phyloP scores from a whole-genome alignment of 2,329 filamentous ascomycete genomes.

The Alternaria alternata region DNA sequence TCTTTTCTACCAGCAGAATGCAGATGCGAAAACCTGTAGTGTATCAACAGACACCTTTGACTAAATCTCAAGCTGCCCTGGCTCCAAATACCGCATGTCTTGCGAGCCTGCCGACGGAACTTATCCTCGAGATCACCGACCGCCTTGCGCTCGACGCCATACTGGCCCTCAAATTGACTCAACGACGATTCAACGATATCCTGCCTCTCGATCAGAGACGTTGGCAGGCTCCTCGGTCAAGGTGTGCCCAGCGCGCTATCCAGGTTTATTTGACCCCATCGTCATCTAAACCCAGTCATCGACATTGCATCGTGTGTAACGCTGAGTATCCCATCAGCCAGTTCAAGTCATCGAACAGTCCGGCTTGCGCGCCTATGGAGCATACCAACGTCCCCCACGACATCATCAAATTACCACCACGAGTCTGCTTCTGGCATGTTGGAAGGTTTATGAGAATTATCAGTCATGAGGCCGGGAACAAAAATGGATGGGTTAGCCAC shows the following conservation, averaged over 20 bases:
- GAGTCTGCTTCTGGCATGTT: slow-evolving; percentile 48
- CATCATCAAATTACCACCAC: slow-evolving; percentile 38
- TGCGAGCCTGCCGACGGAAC: slow-evolving; percentile 50
- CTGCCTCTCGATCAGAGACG: slow-evolving; percentile 28
- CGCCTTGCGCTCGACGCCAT: slow-evolving; percentile 48
- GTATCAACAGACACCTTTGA: background rate
- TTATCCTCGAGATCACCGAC: slow-evolving; percentile 50
- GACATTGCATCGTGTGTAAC: slow-evolving; percentile 46
- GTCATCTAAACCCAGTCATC: slow-evolving; percentile 17
- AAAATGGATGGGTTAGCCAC: slow-evolving; percentile 42
- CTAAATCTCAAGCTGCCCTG: slow-evolving; percentile 10
- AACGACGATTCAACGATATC: slow-evolving; percentile 39
- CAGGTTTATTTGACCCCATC: slow-evolving; percentile 34
- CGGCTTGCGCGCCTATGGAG: slow-evolving; percentile 29
- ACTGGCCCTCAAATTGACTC: slow-evolving; percentile 51
- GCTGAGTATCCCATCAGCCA: slow-evolving; percentile 34
- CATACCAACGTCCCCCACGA: slow-evolving; percentile 16
- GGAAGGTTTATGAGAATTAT: slow-evolving; percentile 35
- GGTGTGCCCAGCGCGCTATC: slow-evolving; percentile 43
- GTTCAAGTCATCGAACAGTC: slow-evolving; percentile 44
- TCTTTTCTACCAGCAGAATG: background rate
- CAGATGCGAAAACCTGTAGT: background rate
- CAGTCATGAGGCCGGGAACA: slow-evolving; percentile 26
- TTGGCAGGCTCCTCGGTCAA: slow-evolving; percentile 24
- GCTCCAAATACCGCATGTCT: slow-evolving; percentile 17